Evolutionary conservation across 225 moss, liverwort and hornwort species (phyloP).

Genomic region (Pleurozium schreberi): DNA sequence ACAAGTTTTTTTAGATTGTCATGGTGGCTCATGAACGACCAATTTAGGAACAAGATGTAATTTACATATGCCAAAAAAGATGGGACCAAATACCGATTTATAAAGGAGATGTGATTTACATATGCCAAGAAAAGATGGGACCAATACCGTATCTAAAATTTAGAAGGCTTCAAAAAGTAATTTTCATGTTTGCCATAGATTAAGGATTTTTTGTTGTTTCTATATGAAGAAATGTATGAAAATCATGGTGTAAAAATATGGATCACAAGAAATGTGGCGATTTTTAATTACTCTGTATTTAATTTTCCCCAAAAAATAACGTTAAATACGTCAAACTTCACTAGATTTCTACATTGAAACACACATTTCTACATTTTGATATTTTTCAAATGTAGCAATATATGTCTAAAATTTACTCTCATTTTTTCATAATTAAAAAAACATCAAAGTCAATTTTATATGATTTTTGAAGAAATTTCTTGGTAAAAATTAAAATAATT

Average conservation of each 20-base stretch:
- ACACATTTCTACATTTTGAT: too few species aligned
- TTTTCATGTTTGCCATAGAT: neutral
- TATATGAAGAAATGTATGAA: neutral
- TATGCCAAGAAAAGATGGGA: neutral
- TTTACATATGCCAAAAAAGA: neutral
- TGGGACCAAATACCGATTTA: neutral
- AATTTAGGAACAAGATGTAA: neutral
- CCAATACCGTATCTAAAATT: neutral
- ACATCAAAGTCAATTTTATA: too few species aligned
- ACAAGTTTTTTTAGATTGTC: neutral
- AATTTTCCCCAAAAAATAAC: too few species aligned
- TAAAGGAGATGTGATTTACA: neutral
- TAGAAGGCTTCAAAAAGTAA: neutral
- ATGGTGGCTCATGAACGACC: accelerated
- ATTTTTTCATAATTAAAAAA: too few species aligned
- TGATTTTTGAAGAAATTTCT: too few species aligned
- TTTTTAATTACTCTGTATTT: neutral
- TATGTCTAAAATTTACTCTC: too few species aligned
- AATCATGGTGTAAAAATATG: neutral
- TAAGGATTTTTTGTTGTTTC: neutral
- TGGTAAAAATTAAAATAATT: too few species aligned
- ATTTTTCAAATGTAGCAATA: too few species aligned
- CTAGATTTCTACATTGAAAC: too few species aligned
- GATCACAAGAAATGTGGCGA: neutral
- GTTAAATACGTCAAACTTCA: too few species aligned